phyloP scores from a whole-genome alignment of 179 eudicot genomes.

The Actinidia arguta region DNA sequence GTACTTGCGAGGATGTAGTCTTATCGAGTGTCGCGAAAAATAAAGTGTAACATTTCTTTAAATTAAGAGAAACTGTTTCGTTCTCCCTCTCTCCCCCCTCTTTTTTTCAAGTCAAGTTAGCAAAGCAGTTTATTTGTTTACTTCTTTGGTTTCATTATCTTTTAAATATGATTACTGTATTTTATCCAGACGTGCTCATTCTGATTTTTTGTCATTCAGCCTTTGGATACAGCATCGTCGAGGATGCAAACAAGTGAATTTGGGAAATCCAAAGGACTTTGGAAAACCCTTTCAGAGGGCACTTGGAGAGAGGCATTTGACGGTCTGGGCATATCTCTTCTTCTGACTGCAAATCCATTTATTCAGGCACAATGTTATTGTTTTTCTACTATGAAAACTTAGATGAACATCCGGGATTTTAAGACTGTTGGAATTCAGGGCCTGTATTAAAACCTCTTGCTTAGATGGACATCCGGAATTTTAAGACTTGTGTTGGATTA shows the following conservation, averaged over 20 bases:
- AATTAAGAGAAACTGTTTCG: neutral
- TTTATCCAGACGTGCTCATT: neutral
- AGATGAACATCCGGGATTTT: no score
- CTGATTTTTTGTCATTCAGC: constrained; percentile 55
- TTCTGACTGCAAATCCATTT: constrained; percentile 88
- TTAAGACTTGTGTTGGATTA: no score
- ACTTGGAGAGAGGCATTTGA: constrained; percentile 84
- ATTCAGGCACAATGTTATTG: no score
- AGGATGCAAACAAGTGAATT: constrained; percentile 96
- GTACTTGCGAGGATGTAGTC: neutral
- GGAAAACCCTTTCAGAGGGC: constrained; percentile 82
- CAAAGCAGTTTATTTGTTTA: neutral
- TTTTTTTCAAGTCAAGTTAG: neutral
- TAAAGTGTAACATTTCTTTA: neutral
- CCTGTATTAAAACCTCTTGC: no score
- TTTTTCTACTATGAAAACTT: no score
- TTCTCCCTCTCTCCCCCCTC: neutral
- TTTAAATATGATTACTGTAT: neutral
- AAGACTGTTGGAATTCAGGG: no score
- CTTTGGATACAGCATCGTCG: constrained; percentile 93
- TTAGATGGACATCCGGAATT: no score
- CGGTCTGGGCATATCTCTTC: constrained; percentile 93
- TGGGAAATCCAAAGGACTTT: constrained; percentile 91
- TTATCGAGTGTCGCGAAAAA: neutral
- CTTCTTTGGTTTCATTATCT: neutral